These are phyloP conservation scores for Fusarium piperis DNA, from an alignment of 2,329 filamentous ascomycete species.

Conservation along the genomic window DNA sequence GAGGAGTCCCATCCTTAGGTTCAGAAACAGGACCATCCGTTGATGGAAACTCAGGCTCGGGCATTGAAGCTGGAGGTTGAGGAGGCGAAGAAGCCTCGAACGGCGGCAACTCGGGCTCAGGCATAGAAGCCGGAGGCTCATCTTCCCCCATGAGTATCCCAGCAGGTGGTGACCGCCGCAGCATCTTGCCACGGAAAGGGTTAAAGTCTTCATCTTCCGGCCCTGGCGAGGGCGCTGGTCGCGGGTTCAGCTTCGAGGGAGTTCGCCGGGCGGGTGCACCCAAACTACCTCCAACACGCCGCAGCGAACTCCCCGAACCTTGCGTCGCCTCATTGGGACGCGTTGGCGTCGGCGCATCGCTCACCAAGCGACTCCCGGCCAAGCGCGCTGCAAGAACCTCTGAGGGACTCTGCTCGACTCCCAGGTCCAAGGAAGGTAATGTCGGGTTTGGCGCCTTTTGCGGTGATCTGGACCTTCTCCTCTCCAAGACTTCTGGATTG, in stretches of 20 bases:
- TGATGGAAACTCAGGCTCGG: not conserved
- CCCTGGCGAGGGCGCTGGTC: slow-evolving; percentile 58
- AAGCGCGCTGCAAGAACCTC: slow-evolving; percentile 46
- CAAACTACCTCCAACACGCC: slow-evolving; percentile 44
- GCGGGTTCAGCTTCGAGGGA: slow-evolving; percentile 54
- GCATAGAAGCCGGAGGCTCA: slow-evolving; percentile 26
- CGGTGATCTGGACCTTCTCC: slow-evolving; percentile 52
- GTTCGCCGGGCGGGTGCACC: slow-evolving; percentile 52
- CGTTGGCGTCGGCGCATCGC: slow-evolving; percentile 34
- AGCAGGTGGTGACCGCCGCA: slow-evolving; percentile 45
- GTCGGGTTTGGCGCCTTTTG: slow-evolving; percentile 38
- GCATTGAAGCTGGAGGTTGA: slow-evolving; percentile 24
- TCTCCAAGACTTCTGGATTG: slow-evolving; percentile 66
- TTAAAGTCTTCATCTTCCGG: slow-evolving; percentile 44
- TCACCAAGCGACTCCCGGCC: slow-evolving; percentile 36
- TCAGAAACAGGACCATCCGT: not conserved
- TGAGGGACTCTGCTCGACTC: slow-evolving; percentile 38
- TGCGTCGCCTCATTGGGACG: slow-evolving; percentile 18
- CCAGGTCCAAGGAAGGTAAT: slow-evolving; percentile 28
- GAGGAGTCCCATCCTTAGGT: not conserved
- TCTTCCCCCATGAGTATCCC: slow-evolving; percentile 27
- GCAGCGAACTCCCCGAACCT: slow-evolving; percentile 24
- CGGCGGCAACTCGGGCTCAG: slow-evolving; percentile 19
- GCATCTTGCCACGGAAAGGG: slow-evolving; percentile 44
- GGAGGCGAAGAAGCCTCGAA: slow-evolving; percentile 3